Conservation (phyloP, 2,329 filamentous ascomycete genomes). For the Nemania sp. region DNA sequence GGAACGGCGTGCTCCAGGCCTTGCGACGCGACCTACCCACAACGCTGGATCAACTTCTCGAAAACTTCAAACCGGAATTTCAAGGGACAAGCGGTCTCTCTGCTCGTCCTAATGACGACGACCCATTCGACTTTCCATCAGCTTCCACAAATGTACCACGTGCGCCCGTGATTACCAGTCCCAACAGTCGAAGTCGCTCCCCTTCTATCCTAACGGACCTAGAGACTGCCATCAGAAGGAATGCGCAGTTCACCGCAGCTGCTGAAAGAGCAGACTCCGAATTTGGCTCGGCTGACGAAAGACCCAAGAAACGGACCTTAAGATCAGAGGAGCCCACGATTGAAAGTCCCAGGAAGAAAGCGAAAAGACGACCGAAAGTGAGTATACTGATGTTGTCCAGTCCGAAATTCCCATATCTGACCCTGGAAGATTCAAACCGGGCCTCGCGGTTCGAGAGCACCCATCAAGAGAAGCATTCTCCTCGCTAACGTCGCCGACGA, state of each 20-base stretch:
- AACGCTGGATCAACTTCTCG: constrained; percentile 11
- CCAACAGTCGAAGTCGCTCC: neutral
- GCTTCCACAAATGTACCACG: neutral
- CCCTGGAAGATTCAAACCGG: neutral
- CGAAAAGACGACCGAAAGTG: constrained; percentile 12
- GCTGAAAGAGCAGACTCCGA: neutral
- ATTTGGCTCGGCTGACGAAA: neutral
- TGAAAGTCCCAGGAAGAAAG: constrained; percentile 5
- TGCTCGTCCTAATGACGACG: neutral
- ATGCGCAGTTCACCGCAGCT: neutral
- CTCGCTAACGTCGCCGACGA: neutral
- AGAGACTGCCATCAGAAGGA: neutral
- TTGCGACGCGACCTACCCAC: constrained; percentile 13
- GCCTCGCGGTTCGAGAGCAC: neutral
- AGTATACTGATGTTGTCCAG: neutral
- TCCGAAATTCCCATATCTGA: neutral
- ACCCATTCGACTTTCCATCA: neutral
- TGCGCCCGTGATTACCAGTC: neutral
- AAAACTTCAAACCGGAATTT: constrained; percentile 7
- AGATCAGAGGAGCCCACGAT: neutral
- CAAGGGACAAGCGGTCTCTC: neutral
- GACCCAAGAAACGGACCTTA: constrained; percentile 6
- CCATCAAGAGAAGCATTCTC: constrained; percentile 2
- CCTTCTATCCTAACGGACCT: neutral
- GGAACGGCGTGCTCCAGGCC: neutral